phyloP scores from a whole-genome alignment of 192 early-diverging fungal species.

The Backusella westeae region DNA sequence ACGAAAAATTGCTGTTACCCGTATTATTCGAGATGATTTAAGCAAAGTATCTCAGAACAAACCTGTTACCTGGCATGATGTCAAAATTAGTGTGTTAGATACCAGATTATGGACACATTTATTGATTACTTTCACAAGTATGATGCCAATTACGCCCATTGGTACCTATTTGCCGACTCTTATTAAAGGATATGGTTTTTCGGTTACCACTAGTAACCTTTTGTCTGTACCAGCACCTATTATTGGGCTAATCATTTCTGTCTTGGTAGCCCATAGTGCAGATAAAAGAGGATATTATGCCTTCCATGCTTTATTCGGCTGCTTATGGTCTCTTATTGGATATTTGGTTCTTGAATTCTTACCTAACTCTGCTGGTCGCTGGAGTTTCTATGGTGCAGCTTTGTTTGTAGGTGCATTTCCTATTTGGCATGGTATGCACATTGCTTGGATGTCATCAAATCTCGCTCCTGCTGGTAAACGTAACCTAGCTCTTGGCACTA shows the following conservation, averaged over 20 bases:
- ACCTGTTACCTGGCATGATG: slow-evolving; percentile 4
- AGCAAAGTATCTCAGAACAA: slow-evolving; percentile 40
- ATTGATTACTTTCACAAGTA: slow-evolving; percentile 22
- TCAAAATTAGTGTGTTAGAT: slow-evolving; percentile 6
- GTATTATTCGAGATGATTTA: slow-evolving; percentile 58
- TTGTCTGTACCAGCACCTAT: slow-evolving; percentile 17
- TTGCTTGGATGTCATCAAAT: slow-evolving; percentile 30
- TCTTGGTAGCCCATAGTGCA: slow-evolving; percentile 12
- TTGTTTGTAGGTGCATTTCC: slow-evolving; percentile 18
- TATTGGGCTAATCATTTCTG: slow-evolving; percentile 7
- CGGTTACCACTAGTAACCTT: slow-evolving; percentile 21
- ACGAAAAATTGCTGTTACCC: slow-evolving; percentile 53
- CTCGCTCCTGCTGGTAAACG: slow-evolving; percentile 26
- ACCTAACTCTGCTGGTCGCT: slow-evolving; percentile 30
- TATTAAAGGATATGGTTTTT: slow-evolving; percentile 16
- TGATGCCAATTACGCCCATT: slow-evolving; percentile 19
- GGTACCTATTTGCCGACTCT: slow-evolving; percentile 20
- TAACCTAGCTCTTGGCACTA: slow-evolving; percentile 19
- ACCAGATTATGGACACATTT: slow-evolving; percentile 27
- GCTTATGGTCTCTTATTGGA: slow-evolving; percentile 25
- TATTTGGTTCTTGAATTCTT: slow-evolving; percentile 28
- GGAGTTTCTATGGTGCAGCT: slow-evolving; percentile 20
- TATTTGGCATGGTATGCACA: slow-evolving; percentile 30
- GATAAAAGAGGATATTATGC: slow-evolving; percentile 20
- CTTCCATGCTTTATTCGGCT: slow-evolving; percentile 13